Evolutionary conservation across 352 stramenopile species (phyloP).

Genomic region (Phytophthora idaei): DNA sequence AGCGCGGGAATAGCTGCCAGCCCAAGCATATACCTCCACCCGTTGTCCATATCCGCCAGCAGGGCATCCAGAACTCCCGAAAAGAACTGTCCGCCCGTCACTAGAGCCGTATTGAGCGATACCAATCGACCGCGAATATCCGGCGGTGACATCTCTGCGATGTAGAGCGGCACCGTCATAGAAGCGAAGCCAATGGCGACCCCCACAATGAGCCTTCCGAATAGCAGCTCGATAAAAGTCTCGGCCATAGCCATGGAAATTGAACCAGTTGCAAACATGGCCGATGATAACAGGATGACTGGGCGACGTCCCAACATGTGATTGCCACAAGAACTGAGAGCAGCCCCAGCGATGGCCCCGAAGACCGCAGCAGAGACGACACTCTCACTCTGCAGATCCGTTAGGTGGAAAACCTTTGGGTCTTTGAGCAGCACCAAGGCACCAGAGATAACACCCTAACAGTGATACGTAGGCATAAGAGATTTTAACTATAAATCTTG

Average conservation of each 20-base stretch:
- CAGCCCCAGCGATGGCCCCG: conserved; percentile 69
- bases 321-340: conserved; percentile 66
- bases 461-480: neutral
- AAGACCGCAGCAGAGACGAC: conserved; percentile 76
- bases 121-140: conserved; percentile 71
- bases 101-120: conserved; percentile 75
- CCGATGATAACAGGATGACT: conserved; percentile 71
- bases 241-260: conserved; percentile 60
- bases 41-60: conserved; percentile 53
- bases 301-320: conserved; percentile 59
- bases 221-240: conserved; percentile 54
- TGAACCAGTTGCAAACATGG: conserved; percentile 67
- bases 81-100: conserved; percentile 85
- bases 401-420: conserved; percentile 63
- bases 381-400: conserved; percentile 63
- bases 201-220: conserved; percentile 65
- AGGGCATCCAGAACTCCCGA: conserved; percentile 62
- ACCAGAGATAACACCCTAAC: conserved; percentile 76
- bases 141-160: conserved; percentile 75
- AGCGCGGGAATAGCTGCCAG: conserved; percentile 67
- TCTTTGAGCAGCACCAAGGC: conserved; percentile 76
- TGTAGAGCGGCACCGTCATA: conserved; percentile 85
- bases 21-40: conserved; percentile 87
- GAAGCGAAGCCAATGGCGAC: conserved; percentile 77
- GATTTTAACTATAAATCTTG: neutral